Evolutionary conservation across 2,329 filamentous ascomycete species (phyloP).

Genomic region (Chaetomiaceae sp.): DNA sequence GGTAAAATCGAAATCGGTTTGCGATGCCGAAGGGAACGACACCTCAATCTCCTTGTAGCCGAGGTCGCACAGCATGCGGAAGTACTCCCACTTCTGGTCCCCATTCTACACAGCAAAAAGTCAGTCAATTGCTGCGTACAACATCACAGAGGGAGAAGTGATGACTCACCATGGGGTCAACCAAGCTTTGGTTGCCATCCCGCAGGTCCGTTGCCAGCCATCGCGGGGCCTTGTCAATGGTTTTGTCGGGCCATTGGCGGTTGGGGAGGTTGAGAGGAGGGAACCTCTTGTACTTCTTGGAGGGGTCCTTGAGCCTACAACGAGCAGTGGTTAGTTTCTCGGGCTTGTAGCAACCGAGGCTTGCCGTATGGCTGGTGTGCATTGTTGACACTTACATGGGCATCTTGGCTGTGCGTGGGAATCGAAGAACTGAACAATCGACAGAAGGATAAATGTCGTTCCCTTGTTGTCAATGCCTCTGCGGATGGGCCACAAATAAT

Average conservation of each 20-base stretch:
- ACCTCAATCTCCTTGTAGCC: slow-evolving; percentile 99
- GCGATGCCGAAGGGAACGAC: slow-evolving; percentile 88
- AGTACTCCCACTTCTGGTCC: slow-evolving; percentile 92
- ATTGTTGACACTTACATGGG: slow-evolving; percentile 30
- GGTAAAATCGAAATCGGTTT: slow-evolving; percentile 96
- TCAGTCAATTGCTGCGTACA: slow-evolving; percentile 20
- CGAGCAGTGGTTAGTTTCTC: slow-evolving; percentile 12
- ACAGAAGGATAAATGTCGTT: not conserved
- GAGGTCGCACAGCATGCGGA: slow-evolving; percentile 86
- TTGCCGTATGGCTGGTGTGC: not conserved
- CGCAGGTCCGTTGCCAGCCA: slow-evolving; percentile 87
- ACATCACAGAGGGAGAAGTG: not conserved
- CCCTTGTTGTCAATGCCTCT: not conserved
- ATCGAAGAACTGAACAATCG: not conserved
- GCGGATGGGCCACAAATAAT: not conserved
- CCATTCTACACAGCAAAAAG: slow-evolving; percentile 59
- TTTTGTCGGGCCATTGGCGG: slow-evolving; percentile 79
- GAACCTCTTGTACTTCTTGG: slow-evolving; percentile 71
- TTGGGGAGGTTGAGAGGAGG: slow-evolving; percentile 62
- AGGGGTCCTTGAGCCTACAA: slow-evolving; percentile 67
- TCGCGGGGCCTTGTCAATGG: slow-evolving; percentile 76
- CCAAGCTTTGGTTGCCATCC: slow-evolving; percentile 91
- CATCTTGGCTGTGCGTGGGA: slow-evolving; percentile 26
- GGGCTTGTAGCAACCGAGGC: slow-evolving; percentile 13
- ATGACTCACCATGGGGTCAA: slow-evolving; percentile 80